phyloP scores from a whole-genome alignment of 495 filamentous ascomycete genomes.

The Aspergillus saccharolyticus region DNA sequence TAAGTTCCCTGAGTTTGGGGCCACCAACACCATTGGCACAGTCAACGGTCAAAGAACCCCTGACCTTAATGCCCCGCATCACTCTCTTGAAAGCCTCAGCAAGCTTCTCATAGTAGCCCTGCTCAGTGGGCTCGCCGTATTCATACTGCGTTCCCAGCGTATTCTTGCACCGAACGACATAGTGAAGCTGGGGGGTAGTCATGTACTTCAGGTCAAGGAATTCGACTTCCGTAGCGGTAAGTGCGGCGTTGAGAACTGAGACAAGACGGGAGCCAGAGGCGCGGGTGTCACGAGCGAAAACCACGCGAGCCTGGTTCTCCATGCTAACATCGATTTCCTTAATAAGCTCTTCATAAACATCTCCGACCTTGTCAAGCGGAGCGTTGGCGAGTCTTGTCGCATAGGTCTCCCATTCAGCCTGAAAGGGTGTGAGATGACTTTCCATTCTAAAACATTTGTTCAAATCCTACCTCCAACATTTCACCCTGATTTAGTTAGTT shows the following conservation, averaged over 20 bases:
- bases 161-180: constrained; percentile 90
- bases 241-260: constrained; percentile 65
- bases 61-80: constrained; percentile 66
- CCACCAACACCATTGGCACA: constrained; percentile 97
- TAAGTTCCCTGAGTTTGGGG: constrained; percentile 79
- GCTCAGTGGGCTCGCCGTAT: constrained; percentile 84
- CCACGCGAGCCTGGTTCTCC: constrained; percentile 65
- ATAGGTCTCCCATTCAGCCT: constrained; percentile 81
- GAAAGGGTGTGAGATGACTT: constrained; percentile 9
- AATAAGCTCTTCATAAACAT: constrained; percentile 69
- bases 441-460: background rate
- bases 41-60: constrained; percentile 76
- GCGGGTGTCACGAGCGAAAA: constrained; percentile 89
- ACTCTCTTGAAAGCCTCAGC: constrained; percentile 72
- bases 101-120: constrained; percentile 93
- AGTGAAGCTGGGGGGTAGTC: constrained; percentile 95
- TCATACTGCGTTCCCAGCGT: constrained; percentile 73
- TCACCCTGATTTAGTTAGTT: constrained; percentile 56
- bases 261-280: constrained; percentile 84
- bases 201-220: constrained; percentile 78
- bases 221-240: constrained; percentile 68
- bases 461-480: constrained; percentile 73
- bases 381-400: constrained; percentile 86
- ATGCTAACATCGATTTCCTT: constrained; percentile 69
- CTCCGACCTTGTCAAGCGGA: constrained; percentile 62